Conservation (phyloP, 192 early-diverging fungal species). For the Backusella sp. region DNA sequence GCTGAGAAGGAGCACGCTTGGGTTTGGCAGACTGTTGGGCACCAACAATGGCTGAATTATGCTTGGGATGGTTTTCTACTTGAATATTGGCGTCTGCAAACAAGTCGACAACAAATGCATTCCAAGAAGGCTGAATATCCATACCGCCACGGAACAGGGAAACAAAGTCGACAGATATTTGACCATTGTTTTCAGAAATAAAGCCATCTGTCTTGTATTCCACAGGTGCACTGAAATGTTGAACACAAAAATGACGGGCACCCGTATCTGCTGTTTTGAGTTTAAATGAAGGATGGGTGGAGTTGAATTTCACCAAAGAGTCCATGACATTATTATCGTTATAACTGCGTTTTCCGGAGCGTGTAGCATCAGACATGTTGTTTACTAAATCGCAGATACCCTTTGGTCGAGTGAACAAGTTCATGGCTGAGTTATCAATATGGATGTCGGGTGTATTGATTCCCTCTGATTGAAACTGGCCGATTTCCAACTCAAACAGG, state of each 20-base stretch:
- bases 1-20: conserved; percentile 64
- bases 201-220: conserved; percentile 78
- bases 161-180: conserved; percentile 81
- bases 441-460: conserved; percentile 46
- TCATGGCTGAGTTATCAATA: conserved; percentile 27
- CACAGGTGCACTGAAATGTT: conserved; percentile 70
- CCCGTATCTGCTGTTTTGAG: conserved; percentile 34
- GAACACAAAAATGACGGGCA: conserved; percentile 60
- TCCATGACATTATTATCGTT: conserved; percentile 42
- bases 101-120: conserved; percentile 71
- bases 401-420: conserved; percentile 55
- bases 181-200: conserved; percentile 66
- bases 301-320: conserved; percentile 32
- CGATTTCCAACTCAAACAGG: conserved; percentile 46
- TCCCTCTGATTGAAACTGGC: conserved; percentile 52
- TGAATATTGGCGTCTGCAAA: conserved; percentile 70
- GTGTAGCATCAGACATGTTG: conserved; percentile 32
- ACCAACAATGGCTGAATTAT: conserved; percentile 67
- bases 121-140: conserved; percentile 61
- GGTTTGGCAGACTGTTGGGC: conserved; percentile 76
- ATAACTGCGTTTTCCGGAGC: conserved; percentile 35
- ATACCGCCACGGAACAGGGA: conserved; percentile 65
- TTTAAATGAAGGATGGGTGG: conserved; percentile 39
- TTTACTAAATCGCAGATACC: conserved; percentile 45
- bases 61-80: conserved; percentile 66